Evolutionary conservation across 1,284 basidiomycete species (phyloP), one percentile per base, ranked within the genome.

Genomic region (Marasmius oreades): DNA sequence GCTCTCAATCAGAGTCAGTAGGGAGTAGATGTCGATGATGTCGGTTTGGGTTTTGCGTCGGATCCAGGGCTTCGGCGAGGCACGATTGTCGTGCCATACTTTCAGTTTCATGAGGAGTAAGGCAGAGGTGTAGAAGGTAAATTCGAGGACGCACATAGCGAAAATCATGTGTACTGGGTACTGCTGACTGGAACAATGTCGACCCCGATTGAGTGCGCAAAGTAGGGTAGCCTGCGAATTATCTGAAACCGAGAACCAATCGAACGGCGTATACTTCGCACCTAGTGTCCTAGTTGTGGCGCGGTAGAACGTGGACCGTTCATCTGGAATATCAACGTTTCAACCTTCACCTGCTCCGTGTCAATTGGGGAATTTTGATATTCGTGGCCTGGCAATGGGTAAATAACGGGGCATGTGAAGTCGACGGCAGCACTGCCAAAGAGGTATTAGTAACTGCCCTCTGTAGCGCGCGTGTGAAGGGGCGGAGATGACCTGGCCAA

Each of bases 41-140:
- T 37, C 36, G 36, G 36, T 37, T 11, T 3, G 3, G 3, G 36
- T 37, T 37, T 37, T 37, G 12, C 36, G 12, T 37, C 36, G 36
- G 36, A 37, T 11, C 36, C 36, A 37, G n/a, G 36, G 36, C n/a
- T 37, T 37, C 36, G 36, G 36, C 12, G 36, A 37, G 3, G n/a
- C n/a, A 37, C 51, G 22, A 53, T 57, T 36, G 36, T 57, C 56
- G 26, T 8, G 28, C 56, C 56, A 57, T 1, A 52, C 56, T 23
- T 51, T 52, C 11, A 57, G 42, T 26, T 57, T 57, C 26, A 54
- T 7, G 11, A 57, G 46, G 14, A 57, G 33, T 12, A 57, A 28
- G 3, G 52, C 52, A 5, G 54, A 28, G 16, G 54, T 37, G 5
- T 5, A n/a, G 2, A 37, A 37, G 36, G 36, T 37, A n/a, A 37